Percentiles rank a stretch among this genome's conserved stretches.
Conservation (phyloP, 306 rosid species). For the Castanopsis chinensis region DNA sequence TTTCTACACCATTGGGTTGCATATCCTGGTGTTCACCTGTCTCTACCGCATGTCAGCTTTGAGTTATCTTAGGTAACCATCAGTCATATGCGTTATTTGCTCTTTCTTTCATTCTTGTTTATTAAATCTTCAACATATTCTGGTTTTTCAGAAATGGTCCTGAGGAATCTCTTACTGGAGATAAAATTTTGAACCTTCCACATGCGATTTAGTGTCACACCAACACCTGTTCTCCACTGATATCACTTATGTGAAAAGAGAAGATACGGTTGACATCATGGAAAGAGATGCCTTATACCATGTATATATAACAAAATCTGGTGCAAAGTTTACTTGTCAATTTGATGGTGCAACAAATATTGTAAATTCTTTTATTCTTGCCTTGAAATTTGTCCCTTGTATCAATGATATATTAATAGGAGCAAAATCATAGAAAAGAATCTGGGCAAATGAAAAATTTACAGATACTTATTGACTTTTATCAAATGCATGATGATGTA, state of each 20-base stretch:
- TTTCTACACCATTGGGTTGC: slow-evolving; percentile 95
- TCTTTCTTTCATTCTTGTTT: slow-evolving; percentile 1
- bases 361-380: background rate
- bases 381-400: background rate
- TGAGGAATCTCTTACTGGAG: slow-evolving; percentile 55
- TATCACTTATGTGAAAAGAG: slow-evolving; percentile 11
- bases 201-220: slow-evolving; percentile 41
- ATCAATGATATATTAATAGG: background rate
- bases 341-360: background rate
- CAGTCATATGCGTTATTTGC: background rate
- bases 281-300: background rate
- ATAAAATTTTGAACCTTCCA: slow-evolving; percentile 54
- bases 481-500: background rate
- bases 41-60: slow-evolving; percentile 96
- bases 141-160: slow-evolving; percentile 62
- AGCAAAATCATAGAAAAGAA: background rate
- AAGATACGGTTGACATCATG: slow-evolving; percentile 13
- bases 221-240: slow-evolving; percentile 10
- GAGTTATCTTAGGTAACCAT: slow-evolving; percentile 76
- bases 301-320: slow-evolving; percentile 25
- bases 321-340: background rate
- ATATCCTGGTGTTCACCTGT: slow-evolving; percentile 83
- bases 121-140: background rate
- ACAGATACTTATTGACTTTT: background rate
- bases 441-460: background rate